Evolutionary conservation across 1,284 basidiomycete species (phyloP), one percentile per base, ranked within the genome.

Genomic region (Trichosporon inkin): DNA sequence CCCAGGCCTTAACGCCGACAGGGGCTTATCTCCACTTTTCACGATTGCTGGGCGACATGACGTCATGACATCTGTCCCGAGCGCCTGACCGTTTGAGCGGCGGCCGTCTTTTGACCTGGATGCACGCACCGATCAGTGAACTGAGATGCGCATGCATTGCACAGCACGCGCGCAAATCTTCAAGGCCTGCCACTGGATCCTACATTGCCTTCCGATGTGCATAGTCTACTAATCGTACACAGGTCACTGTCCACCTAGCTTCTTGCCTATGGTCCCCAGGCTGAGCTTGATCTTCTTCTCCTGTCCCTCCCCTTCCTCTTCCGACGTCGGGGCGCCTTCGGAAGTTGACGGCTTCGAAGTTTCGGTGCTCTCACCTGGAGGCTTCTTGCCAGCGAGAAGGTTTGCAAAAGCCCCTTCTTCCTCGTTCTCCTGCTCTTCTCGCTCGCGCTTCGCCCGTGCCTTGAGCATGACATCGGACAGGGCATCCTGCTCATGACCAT

Each of bases 391-490:
- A 14, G 54, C 56, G 6, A 62, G 36, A 5, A 63, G 44, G 16
- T 55, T 54, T 7, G 60, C 56, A 5, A 65, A 73, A 40, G 36
- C 72, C 62, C 35, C 67, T 60, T 62, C 75, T 67, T 39, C 72
- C 88, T 89, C 89, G 87, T 89, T 89, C 14, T 90, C 88, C 17
- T 86, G 85, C 10, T 83, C 84, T 69, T 79, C 73, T 40, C 89
- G 81, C 67, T 85, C 81, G 55, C 90, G 83, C 77, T 92, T 92
- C 70, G 88, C 86, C 6, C 86, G 81, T 57, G 85, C 72, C 57
- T 72, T 72, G 57, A 80, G 71, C 62, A 80, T 76, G 61, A 82
- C 70, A 39, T 76, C 81, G 13, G 78, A 80, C 39, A 80, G 60
- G 67, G 72, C 71, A 28, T 71, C 69, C 39, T 70, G 41, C 20